A percentile compares a stretch with the other conserved stretches of the same genome.
Conservation (phyloP, 129 eudicot genomes). For the Pulicaria dysenterica region DNA sequence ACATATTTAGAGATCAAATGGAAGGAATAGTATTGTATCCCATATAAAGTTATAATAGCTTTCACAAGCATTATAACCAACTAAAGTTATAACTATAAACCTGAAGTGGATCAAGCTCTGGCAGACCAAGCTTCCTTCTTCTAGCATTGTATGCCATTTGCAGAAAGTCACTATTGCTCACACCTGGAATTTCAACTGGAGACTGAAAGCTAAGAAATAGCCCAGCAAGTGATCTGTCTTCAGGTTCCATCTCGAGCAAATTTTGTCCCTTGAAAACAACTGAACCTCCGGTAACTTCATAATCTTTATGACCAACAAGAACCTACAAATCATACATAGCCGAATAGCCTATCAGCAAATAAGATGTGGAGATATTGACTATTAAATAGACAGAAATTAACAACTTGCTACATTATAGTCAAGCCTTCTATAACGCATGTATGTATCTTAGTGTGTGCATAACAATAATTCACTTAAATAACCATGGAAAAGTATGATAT, state of each 20-base stretch:
- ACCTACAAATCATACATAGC: conserved; percentile 49
- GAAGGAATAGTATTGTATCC: too few species aligned
- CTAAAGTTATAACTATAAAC: conserved; percentile 37
- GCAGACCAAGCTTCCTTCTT: conserved; percentile 74
- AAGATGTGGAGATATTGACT: neutral
- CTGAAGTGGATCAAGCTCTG: conserved; percentile 93
- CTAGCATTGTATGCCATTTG: conserved; percentile 97
- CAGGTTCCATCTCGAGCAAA: conserved; percentile 95
- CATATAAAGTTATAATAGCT: neutral
- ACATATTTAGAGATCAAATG: neutral
- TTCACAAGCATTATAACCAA: neutral
- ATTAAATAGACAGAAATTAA: neutral
- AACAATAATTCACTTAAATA: neutral
- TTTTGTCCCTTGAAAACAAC: conserved; percentile 79
- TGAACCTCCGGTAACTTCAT: conserved; percentile 88
- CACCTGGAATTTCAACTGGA: conserved; percentile 98
- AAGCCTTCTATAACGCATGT: neutral
- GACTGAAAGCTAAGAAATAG: conserved; percentile 96
- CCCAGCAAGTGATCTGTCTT: conserved; percentile 94
- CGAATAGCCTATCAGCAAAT: neutral
- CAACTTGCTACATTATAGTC: neutral
- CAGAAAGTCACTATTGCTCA: conserved; percentile 86
- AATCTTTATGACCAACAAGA: conserved; percentile 96
- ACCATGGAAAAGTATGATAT: neutral
- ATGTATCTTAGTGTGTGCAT: neutral